Base-by-base conservation (phyloP, 2,329 filamentous ascomycete species). In the Nannizziopsis arthrosporioides region DNA sequence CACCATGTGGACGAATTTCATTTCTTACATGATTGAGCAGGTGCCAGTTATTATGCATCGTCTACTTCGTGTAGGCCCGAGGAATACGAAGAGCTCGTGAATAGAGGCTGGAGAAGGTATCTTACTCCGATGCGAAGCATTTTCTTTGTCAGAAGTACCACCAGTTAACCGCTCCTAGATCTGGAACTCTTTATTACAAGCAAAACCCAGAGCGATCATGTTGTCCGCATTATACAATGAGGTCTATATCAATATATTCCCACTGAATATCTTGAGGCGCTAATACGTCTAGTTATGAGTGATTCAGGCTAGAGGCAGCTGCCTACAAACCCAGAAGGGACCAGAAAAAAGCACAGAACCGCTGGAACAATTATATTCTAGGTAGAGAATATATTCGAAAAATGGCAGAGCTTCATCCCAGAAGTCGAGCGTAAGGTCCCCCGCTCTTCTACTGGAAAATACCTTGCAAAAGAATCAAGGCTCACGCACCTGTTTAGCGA, bases 141-240 rank as follows among this genome's bases (percentile, higher is more conserved):
- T n/a, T 54, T 18, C 14, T 5, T 9, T 38, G 31, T 15, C 4
- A 34, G 14, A 12, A 5, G 6, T 42, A 2, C 9, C 30, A 9
- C 31, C 11, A 36, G 41, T 15, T 38, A 31, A 43, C 37, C 22
- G 45, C 10, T 30, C 11, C 45, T 43, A 72, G 71, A 54, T 73
- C 71, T 35, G 71, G 71, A 1, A 68, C 63, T 9, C 60, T 71
- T 41, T 73, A 71, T 57, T 73, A 73, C 56, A 73, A 72, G 55
- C 71, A 68, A 54, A 71, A 73, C 63, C 81, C 86, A 58, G 75
- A 76, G 50, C 74, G 80, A 49, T 85, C 87, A 53, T 98, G 92
- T 60, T 98, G 92, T 64, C 88, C 89, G 39, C 88, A 95, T 61
- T 96, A 73, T 54, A 73, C 71, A 10, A 62, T 73, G 53, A 68